A percentile compares a stretch with the other conserved stretches of the same genome.
Evolutionary conservation across 345 rosid genomes (phyloP).

Genomic region (Citrus glauca): DNA sequence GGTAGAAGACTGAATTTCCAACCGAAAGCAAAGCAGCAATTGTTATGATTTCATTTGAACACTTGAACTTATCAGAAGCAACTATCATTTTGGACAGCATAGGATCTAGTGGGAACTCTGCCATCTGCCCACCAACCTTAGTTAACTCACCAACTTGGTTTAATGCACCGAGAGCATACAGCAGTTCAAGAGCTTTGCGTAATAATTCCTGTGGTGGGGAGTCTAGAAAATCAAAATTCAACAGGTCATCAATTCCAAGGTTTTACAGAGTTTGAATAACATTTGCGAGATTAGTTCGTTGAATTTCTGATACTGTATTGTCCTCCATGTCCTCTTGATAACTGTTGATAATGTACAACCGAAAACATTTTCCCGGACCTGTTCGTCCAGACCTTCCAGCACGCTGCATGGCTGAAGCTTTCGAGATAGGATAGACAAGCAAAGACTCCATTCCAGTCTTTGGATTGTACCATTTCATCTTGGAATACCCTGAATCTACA

Average conservation of each 20-base stretch:
- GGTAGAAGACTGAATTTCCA: conserved; percentile 89
- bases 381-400: conserved; percentile 98
- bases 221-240: conserved; percentile 94
- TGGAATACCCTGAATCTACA: conserved; percentile 90
- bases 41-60: conserved; percentile 87
- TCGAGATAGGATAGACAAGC: conserved; percentile 83
- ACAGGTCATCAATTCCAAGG: conserved; percentile 89
- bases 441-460: conserved; percentile 97
- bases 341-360: conserved; percentile 78
- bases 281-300: conserved; percentile 90
- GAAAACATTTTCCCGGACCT: conserved; percentile 89
- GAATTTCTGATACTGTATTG: conserved; percentile 88
- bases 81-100: conserved; percentile 90
- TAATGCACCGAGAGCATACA: conserved; percentile 84
- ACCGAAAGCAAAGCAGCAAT: conserved; percentile 90
- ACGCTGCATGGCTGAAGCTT: conserved; percentile 92
- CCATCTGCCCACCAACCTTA: conserved; percentile 90
- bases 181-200: conserved; percentile 74
- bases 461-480: conserved; percentile 93
- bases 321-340: conserved; percentile 87
- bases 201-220: conserved; percentile 97
- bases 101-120: conserved; percentile 95
- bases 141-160: conserved; percentile 94
- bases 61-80: conserved; percentile 83
- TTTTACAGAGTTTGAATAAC: conserved; percentile 90